phyloP scores from a whole-genome alignment of 2,329 filamentous ascomycete species.

The Ceratocystis destructans region DNA sequence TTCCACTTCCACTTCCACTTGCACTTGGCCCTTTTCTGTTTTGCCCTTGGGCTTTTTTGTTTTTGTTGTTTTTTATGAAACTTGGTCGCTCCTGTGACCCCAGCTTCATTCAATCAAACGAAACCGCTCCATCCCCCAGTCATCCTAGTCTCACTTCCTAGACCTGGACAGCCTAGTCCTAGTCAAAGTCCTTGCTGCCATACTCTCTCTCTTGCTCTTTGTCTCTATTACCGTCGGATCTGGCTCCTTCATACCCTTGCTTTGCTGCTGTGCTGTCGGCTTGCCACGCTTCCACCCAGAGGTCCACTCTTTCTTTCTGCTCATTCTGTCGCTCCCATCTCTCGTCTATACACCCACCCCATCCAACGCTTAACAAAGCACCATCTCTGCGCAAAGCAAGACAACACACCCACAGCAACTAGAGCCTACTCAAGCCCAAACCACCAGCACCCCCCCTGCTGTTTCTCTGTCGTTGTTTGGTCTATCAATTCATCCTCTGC shows the following conservation, averaged over 20 bases:
- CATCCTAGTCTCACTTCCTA: neutral
- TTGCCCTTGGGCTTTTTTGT: constrained; percentile 12
- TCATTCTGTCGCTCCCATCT: neutral
- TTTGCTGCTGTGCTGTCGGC: too few relatives aligned
- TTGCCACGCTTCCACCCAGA: too few relatives aligned
- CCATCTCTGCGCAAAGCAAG: neutral
- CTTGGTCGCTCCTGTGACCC: neutral
- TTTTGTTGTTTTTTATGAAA: neutral
- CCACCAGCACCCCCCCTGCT: too few relatives aligned
- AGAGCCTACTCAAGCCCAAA: too few relatives aligned
- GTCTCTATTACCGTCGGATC: neutral
- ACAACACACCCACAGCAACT: too few relatives aligned
- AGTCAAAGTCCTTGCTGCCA: neutral
- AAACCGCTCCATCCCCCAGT: neutral
- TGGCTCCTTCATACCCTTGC: too few relatives aligned
- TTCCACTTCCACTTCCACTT: neutral
- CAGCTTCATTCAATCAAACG: neutral
- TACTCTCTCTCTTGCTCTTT: neutral
- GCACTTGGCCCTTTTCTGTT: neutral
- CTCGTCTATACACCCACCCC: too few relatives aligned
- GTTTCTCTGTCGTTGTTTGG: too few relatives aligned
- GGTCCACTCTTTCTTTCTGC: neutral
- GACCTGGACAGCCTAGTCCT: neutral
- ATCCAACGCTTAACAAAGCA: neutral
- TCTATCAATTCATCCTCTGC: too few relatives aligned